These are phyloP conservation scores for Rhizopogon salebrosus DNA, from an alignment of 768 basidiomycete genomes.

Conservation along the genomic window DNA sequence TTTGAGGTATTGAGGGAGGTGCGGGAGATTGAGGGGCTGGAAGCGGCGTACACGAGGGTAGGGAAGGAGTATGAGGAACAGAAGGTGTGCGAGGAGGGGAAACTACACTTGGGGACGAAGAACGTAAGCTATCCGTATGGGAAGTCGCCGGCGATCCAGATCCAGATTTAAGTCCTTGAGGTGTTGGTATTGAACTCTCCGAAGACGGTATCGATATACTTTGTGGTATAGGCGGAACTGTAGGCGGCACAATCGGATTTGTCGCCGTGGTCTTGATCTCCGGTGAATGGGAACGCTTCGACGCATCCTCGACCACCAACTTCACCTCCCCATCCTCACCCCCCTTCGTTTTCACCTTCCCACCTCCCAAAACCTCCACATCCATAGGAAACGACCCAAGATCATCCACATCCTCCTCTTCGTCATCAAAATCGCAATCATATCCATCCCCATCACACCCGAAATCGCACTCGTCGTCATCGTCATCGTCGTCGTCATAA, in stretches of 20 bases:
- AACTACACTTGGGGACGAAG: no score
- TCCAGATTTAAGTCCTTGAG: no score
- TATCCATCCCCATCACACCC: slow-evolving; percentile 9
- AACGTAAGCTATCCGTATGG: no score
- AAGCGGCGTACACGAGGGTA: not conserved
- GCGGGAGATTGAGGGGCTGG: not conserved
- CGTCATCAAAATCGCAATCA: slow-evolving; percentile 13
- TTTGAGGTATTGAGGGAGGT: not conserved
- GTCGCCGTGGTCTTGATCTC: no score
- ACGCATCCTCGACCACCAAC: not conserved
- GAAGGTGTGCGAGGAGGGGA: no score
- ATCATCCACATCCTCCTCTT: slow-evolving; percentile 4
- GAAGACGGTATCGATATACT: no score
- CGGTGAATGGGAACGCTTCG: no score
- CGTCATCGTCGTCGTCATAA: slow-evolving; percentile 21
- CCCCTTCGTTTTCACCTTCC: not conserved
- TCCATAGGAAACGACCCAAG: not conserved
- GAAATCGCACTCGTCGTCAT: slow-evolving; percentile 25
- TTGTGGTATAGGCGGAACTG: no score
- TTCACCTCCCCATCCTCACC: not conserved
- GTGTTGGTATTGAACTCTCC: no score
- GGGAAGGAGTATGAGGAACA: no score
- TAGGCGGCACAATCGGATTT: no score
- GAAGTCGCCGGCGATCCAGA: no score
- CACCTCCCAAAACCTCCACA: not conserved